Evolutionary conservation across 2,329 filamentous ascomycete species (phyloP).

Genomic region (Penicillium sp.): DNA sequence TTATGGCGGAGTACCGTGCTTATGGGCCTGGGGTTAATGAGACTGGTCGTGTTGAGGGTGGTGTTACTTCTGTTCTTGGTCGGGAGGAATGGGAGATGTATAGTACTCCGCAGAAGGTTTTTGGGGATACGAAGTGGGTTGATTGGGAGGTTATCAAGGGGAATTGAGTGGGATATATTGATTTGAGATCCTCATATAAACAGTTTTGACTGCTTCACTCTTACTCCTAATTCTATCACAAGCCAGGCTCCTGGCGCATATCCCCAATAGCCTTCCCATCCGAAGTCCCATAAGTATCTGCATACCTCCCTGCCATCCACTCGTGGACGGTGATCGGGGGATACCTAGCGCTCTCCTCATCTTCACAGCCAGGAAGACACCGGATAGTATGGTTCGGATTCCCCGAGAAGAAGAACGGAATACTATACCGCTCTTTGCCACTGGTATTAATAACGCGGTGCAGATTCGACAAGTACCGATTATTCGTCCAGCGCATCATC

Average conservation of each 20-base stretch:
- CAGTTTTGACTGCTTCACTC: neutral
- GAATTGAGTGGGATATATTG: neutral
- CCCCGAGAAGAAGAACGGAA: constrained; percentile 29
- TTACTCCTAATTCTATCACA: neutral
- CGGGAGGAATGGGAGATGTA: constrained; percentile 39
- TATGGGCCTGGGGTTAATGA: constrained; percentile 55
- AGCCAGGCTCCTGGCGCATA: neutral
- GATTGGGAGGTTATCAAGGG: constrained; percentile 32
- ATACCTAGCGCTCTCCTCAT: constrained; percentile 16
- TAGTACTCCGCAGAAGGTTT: constrained; percentile 44
- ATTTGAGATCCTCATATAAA: neutral
- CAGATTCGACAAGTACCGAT: constrained; percentile 26
- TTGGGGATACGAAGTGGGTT: constrained; percentile 52
- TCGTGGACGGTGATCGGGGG: constrained; percentile 24
- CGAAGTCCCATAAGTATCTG: constrained; percentile 23
- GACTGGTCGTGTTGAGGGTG: constrained; percentile 42
- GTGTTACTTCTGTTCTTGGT: constrained; percentile 50
- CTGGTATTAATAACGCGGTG: constrained; percentile 30
- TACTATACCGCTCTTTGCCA: constrained; percentile 24
- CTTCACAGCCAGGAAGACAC: constrained; percentile 23
- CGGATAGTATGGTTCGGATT: constrained; percentile 26
- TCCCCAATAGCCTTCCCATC: neutral
- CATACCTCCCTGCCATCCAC: constrained; percentile 25
- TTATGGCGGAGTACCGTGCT: constrained; percentile 56
- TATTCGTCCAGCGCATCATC: constrained; percentile 31